A percentile compares a stretch with the other conserved stretches of the same genome.
Evolutionary conservation across 768 basidiomycete species (phyloP).

Genomic region (Scleroderma bovista): DNA sequence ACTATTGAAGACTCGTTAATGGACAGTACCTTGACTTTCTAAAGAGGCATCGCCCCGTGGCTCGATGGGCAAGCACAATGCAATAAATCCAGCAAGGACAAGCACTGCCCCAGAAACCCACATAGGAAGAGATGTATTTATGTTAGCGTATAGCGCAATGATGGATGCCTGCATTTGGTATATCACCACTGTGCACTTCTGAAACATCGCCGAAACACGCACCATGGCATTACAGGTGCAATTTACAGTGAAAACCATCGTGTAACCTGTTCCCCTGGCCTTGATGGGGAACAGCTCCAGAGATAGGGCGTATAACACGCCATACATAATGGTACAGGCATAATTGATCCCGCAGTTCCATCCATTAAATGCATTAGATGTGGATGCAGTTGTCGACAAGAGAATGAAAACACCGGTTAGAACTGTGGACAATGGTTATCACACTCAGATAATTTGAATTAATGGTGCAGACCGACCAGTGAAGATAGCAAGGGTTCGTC

Average conservation of each 20-base stretch:
- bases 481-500: conserved; percentile 47
- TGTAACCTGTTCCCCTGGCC: conserved; percentile 52
- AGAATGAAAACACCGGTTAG: conserved; percentile 56
- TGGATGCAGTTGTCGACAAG: conserved; percentile 49
- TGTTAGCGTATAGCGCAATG: conserved; percentile 44
- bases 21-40: no score
- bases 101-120: conserved; percentile 53
- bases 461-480: conserved; percentile 32
- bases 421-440: conserved; percentile 19
- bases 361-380: conserved; percentile 45
- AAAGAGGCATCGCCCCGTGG: conserved; percentile 50
- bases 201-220: conserved; percentile 17
- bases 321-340: conserved; percentile 54
- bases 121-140: conserved; percentile 47
- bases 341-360: conserved; percentile 59
- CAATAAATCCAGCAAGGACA: conserved; percentile 41
- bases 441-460: not conserved
- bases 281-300: conserved; percentile 52
- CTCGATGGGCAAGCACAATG: conserved; percentile 50
- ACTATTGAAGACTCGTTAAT: no score
- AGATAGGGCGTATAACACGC: conserved; percentile 37
- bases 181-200: not conserved
- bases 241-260: conserved; percentile 46
- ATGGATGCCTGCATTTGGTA: conserved; percentile 36
- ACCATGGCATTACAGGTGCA: conserved; percentile 57